Base-by-base conservation (phyloP, 176 grass and related monocot genomes). In the Eleusine indica region DNA sequence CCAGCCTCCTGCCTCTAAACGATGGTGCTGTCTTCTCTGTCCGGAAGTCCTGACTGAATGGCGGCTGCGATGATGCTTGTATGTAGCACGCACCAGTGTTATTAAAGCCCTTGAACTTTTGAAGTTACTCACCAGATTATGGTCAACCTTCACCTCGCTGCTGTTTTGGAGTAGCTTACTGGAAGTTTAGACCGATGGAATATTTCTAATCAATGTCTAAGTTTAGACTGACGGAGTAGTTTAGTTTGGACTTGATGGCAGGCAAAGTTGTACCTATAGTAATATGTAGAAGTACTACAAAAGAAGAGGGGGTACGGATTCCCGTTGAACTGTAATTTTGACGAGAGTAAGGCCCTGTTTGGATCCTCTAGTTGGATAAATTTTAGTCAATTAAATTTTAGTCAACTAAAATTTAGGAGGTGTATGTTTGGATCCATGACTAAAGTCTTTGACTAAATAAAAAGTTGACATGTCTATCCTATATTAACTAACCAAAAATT, bases 1-100 rank as follows among this genome's bases (percentile, higher is more conserved):
- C 75, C 73, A 90, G 89, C 78, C 65, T 98, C 60, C 51, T 93
- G 73, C 96, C 96, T 15, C 60, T 95, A 22, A 98, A 94, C 75
- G 60, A 80, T 57, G 93, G 85, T 3, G 18, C 44, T 9, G 21
- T 78, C 14, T 92, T 95, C 71, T 90, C 86, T 19, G 48, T 95
- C 73, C 83, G 47, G 43, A 92, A 86, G 68, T 39, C 40, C 46
- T 74, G 79, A 85, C 8, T 25, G 64, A 28, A 17, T 58, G n/a
- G 15, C 37, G 0, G 37, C 12, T 70, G 79, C 30, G 1, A 22
- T 19, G 47, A 6, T 35, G 32, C 32, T 35, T 35, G 32, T 35
- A 35, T 35, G 32, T 25, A 25, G 32, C 32, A 35, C 32, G 32
- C 32, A 38, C 52, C 32, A 58, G 9, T 21, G 30, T n/a, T 56